These are phyloP conservation scores for Clausena lansium DNA, from an alignment of 345 rosid genomes.

Conservation along the genomic window DNA sequence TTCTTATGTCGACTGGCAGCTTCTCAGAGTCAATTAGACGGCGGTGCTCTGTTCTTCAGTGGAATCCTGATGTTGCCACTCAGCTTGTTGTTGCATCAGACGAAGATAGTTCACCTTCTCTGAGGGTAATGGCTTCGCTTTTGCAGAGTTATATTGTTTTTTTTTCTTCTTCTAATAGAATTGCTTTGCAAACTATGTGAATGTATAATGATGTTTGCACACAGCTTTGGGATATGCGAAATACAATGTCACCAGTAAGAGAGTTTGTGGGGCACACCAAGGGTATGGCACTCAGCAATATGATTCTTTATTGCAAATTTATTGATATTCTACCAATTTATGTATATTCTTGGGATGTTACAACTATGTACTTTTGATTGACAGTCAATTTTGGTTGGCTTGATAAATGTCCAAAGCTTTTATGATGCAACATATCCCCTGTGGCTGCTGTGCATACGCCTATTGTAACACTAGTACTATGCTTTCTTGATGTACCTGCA, in stretches of 20 bases:
- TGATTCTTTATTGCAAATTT: slow-evolving; percentile 4
- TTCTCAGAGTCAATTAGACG: slow-evolving; percentile 88
- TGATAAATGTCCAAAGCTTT: neutral
- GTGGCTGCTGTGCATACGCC: neutral
- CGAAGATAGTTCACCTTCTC: slow-evolving; percentile 78
- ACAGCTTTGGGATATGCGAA: slow-evolving; percentile 99
- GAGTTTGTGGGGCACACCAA: slow-evolving; percentile 90
- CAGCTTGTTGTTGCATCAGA: slow-evolving; percentile 98
- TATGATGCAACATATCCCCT: neutral
- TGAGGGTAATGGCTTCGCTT: slow-evolving; percentile 53
- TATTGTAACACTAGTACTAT: neutral
- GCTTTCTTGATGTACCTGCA: neutral
- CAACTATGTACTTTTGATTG: neutral
- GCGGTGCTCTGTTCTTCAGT: slow-evolving; percentile 95
- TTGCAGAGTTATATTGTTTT: neutral
- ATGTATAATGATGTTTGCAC: slow-evolving; percentile 21
- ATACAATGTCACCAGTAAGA: slow-evolving; percentile 78
- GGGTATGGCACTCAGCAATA: slow-evolving; percentile 48
- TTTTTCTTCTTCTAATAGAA: no score
- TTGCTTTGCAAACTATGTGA: neutral
- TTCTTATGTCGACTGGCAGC: slow-evolving; percentile 43
- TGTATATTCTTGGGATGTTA: neutral
- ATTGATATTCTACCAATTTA: slow-evolving; percentile 5
- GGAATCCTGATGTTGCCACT: slow-evolving; percentile 99
- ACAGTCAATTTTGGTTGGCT: neutral